Evolutionary conservation across 2,329 filamentous ascomycete genomes (phyloP), one percentile per base, ranked within the genome.

Genomic region (Xylaria sp.): DNA sequence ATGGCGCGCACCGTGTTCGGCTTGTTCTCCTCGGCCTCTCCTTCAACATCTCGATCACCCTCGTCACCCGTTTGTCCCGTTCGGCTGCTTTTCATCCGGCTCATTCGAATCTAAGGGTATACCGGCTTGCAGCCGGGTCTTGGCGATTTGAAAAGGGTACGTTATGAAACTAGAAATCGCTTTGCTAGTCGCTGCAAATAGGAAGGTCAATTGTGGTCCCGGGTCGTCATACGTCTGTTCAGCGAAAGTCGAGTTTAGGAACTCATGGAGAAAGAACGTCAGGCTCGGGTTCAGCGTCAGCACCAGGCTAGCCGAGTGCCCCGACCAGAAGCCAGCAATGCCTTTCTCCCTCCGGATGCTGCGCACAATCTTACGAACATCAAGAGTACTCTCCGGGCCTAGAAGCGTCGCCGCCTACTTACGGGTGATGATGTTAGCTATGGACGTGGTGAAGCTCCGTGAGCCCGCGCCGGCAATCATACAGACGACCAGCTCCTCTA

Each of bases 81-180:
- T 38, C 13, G 29, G 15, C 29, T 63, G 47, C n/a, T 27, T 25
- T 13, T 65, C 49, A 11, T 68, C 62, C 20, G 68, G 60, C 4
- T 51, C 25, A 6, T 47, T 25, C 33, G 72, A 49, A 75, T 79
- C 29, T 77, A 78, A 70, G 1, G 85, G 84, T 27, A 91, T 86
- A 31, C 71, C 73, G n/a, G 71, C 66, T 76, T 96, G 93, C 2
- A 92, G 86, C 29, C 92, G 85, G 1, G 92, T 88, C 80, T 95
- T 95, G n/a, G 92, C 93, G 33, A 94, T 88, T 63, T 92, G 92
- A 77, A 97, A 90, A 0, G 94, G 94, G 76, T 97, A 97, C 0
- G 92, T 97, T 64, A 94, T 81, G 0, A 88, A 85, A 7, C 90
- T 92, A 0, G 93, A 93, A 27, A 90, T 81, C 0, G 89, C 89